Evolutionary conservation across 352 stramenopile species (phyloP).

Genomic region (Pythium pyrilobum): DNA sequence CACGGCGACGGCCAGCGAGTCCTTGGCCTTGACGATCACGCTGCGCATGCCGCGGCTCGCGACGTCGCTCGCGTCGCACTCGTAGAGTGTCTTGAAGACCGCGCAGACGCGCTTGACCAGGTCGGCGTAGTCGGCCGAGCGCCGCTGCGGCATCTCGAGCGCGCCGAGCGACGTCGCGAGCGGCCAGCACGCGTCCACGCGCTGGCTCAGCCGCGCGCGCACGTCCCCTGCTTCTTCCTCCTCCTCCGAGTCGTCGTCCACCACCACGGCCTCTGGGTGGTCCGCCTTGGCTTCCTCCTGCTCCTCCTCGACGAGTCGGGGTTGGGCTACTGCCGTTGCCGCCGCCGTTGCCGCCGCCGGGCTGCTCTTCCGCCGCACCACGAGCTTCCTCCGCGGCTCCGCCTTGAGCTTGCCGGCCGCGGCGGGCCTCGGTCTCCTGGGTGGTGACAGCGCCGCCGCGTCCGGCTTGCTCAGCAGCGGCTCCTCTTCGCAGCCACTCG

Average conservation of each 20-base stretch:
- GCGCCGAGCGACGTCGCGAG: slow-evolving; percentile 13
- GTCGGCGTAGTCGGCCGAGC: slow-evolving; percentile 10
- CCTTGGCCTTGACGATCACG: slow-evolving; percentile 15
- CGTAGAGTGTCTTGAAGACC: slow-evolving; percentile 9
- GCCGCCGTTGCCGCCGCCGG: background rate
- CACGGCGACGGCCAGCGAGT: slow-evolving; percentile 21
- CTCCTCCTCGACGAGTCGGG: background rate
- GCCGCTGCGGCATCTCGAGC: slow-evolving; percentile 16
- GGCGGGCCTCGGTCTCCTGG: background rate
- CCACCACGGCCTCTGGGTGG: slow-evolving; percentile 4
- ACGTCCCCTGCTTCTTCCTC: slow-evolving; percentile 7
- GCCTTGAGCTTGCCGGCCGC: background rate
- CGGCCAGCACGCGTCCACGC: slow-evolving; percentile 18
- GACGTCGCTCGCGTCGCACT: slow-evolving; percentile 8
- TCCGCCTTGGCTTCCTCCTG: background rate
- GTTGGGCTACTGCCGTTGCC: too few species aligned
- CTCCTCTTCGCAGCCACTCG: background rate
- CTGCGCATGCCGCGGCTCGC: slow-evolving; percentile 19
- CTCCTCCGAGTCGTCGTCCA: slow-evolving; percentile 2
- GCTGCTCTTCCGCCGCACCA: slow-evolving; percentile 3
- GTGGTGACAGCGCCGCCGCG: slow-evolving; percentile 15
- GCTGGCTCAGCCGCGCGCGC: slow-evolving; percentile 4
- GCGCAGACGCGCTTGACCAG: slow-evolving; percentile 6
- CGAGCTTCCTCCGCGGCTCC: slow-evolving; percentile 5
- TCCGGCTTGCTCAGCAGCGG: slow-evolving; percentile 13